Evolutionary conservation across 2,329 filamentous ascomycete genomes (phyloP).

Genomic region (Trichoderma sp.): DNA sequence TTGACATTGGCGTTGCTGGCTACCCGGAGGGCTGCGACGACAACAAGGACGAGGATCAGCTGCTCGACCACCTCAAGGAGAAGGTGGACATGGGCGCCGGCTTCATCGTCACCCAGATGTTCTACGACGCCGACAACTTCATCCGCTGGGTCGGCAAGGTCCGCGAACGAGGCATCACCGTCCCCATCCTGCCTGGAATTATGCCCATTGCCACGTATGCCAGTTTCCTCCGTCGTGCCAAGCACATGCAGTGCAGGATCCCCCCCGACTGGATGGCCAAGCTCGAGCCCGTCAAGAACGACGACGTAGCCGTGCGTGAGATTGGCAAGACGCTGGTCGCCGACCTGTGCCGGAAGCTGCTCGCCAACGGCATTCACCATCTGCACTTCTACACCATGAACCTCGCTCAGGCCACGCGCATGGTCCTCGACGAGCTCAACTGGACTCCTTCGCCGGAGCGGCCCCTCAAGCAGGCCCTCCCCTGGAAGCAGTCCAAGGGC

Average conservation of each 20-base stretch:
- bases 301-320: constrained; percentile 88
- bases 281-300: constrained; percentile 93
- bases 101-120: constrained; percentile 99
- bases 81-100: constrained; percentile 93
- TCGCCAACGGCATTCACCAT: constrained; percentile 80
- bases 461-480: constrained; percentile 84
- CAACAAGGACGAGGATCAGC: constrained; percentile 78
- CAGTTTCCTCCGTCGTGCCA: constrained; percentile 85
- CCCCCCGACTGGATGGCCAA: constrained; percentile 78
- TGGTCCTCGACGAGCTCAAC: constrained; percentile 88
- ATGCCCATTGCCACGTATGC: constrained; percentile 92
- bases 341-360: constrained; percentile 83
- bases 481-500: constrained; percentile 93
- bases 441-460: constrained; percentile 77
- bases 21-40: constrained; percentile 97
- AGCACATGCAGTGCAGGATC: constrained; percentile 85
- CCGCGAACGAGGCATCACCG: constrained; percentile 77
- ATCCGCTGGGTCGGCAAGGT: constrained; percentile 86
- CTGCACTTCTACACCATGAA: constrained; percentile 99
- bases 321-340: constrained; percentile 85
- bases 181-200: constrained; percentile 84
- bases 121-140: constrained; percentile 97
- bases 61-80: constrained; percentile 93
- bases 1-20: constrained; percentile 95
- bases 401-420: constrained; percentile 86